These are phyloP conservation scores for Lactarius sp. DNA, from an alignment of 768 basidiomycete species.

Conservation along the genomic window DNA sequence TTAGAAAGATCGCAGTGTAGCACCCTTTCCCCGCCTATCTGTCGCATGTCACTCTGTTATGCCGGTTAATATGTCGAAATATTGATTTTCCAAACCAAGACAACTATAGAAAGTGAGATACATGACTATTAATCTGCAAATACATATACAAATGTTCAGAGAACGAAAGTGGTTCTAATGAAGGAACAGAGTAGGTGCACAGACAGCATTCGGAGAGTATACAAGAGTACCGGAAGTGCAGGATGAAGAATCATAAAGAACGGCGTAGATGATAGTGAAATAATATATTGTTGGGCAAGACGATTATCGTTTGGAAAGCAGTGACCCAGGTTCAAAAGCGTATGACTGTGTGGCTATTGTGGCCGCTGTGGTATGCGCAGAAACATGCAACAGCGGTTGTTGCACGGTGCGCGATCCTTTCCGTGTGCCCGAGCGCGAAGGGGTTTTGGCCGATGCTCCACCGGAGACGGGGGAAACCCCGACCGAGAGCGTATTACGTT, in stretches of 20 bases:
- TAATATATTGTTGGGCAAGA: background rate
- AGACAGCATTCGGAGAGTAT: background rate
- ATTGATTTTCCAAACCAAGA: slow-evolving; percentile 8
- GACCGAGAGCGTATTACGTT: slow-evolving; percentile 62
- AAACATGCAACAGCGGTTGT: slow-evolving; percentile 43
- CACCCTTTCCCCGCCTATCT: background rate
- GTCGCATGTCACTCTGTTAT: background rate
- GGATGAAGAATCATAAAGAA: background rate
- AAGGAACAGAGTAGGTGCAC: slow-evolving; percentile 7
- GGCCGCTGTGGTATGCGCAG: slow-evolving; percentile 37
- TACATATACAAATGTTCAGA: slow-evolving; percentile 7
- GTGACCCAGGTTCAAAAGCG: slow-evolving; percentile 72
- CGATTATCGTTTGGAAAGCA: slow-evolving; percentile 51
- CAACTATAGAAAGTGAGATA: slow-evolving; percentile 7
- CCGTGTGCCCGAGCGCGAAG: slow-evolving; percentile 37
- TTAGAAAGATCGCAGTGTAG: background rate
- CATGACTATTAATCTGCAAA: slow-evolving; percentile 13
- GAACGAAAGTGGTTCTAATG: background rate
- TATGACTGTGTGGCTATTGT: slow-evolving; percentile 34
- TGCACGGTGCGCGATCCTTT: slow-evolving; percentile 40
- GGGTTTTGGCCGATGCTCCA: slow-evolving; percentile 31
- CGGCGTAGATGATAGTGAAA: slow-evolving; percentile 6
- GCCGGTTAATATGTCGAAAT: background rate
- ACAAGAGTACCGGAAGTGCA: background rate
- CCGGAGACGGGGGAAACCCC: slow-evolving; percentile 29